These are phyloP conservation scores for Termitomyces sp. DNA, from an alignment of 768 basidiomycete species.

Conservation along the genomic window DNA sequence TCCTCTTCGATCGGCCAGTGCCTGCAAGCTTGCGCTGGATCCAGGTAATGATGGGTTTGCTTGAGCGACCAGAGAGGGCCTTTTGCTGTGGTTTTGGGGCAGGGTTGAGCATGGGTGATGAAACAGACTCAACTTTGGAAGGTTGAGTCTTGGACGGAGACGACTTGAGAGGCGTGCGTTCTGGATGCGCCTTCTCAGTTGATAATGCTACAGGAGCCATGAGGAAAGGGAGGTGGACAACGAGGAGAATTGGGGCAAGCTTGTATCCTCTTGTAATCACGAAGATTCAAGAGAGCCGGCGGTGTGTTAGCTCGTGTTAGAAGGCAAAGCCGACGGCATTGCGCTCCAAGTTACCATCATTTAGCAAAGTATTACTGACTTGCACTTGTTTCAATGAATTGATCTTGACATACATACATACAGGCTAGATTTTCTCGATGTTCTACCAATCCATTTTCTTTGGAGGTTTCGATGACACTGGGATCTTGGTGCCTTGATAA, in stretches of 20 bases:
- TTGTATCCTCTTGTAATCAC: background rate
- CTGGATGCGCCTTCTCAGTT: slow-evolving; percentile 2
- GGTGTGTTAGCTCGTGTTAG: too few relatives aligned
- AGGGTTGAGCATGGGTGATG: slow-evolving; percentile 11
- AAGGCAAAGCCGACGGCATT: too few relatives aligned
- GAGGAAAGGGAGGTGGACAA: background rate
- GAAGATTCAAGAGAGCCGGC: background rate
- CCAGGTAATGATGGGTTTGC: slow-evolving; percentile 89
- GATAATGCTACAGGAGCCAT: slow-evolving; percentile 10
- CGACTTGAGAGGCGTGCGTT: slow-evolving; percentile 13
- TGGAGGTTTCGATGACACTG: slow-evolving; percentile 37
- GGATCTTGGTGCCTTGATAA: slow-evolving; percentile 77
- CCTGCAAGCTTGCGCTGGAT: slow-evolving; percentile 84
- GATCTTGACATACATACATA: background rate
- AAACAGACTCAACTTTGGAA: slow-evolving; percentile 11
- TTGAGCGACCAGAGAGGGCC: slow-evolving; percentile 64
- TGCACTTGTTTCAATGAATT: background rate
- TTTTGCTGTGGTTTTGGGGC: slow-evolving; percentile 43
- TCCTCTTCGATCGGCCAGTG: slow-evolving; percentile 53
- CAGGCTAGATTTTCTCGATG: background rate
- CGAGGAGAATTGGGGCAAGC: background rate
- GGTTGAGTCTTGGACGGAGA: slow-evolving; percentile 20
- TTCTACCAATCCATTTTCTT: slow-evolving; percentile 74
- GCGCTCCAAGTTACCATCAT: too few relatives aligned
- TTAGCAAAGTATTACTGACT: too few relatives aligned